phyloP scores from a whole-genome alignment of 192 early-diverging fungal species.

The Linnemannia elongata region DNA sequence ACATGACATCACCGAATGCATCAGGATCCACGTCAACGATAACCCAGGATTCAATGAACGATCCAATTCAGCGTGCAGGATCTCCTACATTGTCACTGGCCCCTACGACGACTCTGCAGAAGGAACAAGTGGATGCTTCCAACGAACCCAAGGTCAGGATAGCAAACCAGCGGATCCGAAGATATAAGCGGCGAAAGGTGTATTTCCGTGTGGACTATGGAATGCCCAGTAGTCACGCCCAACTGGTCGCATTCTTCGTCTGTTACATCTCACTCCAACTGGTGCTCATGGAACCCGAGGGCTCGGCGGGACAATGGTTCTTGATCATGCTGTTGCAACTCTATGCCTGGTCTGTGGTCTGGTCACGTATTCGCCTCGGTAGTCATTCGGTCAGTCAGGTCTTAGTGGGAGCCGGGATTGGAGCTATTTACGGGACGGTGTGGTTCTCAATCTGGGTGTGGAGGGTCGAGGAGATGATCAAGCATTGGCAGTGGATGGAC shows the following conservation, averaged over 20 bases:
- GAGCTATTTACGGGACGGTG: slow-evolving; percentile 42
- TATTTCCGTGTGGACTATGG: slow-evolving; percentile 69
- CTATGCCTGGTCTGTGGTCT: slow-evolving; percentile 55
- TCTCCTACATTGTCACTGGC: slow-evolving; percentile 39
- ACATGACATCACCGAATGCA: neutral
- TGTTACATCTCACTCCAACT: slow-evolving; percentile 61
- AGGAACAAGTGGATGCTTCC: slow-evolving; percentile 36
- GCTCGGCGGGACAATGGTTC: slow-evolving; percentile 49
- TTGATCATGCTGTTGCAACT: slow-evolving; percentile 49
- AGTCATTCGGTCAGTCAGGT: slow-evolving; percentile 56
- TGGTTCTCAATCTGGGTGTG: slow-evolving; percentile 57
- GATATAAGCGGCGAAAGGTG: slow-evolving; percentile 37
- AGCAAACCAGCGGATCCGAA: slow-evolving; percentile 36
- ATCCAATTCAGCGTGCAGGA: slow-evolving; percentile 15
- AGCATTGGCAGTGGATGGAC: slow-evolving; percentile 59
- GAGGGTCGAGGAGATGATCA: slow-evolving; percentile 55
- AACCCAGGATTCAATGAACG: neutral
- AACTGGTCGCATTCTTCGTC: slow-evolving; percentile 78
- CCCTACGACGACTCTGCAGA: slow-evolving; percentile 38
- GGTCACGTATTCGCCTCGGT: slow-evolving; percentile 59
- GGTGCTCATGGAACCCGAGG: slow-evolving; percentile 56
- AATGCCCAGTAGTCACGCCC: slow-evolving; percentile 81
- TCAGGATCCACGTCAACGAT: neutral
- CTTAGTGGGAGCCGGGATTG: slow-evolving; percentile 50
- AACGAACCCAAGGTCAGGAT: slow-evolving; percentile 32